Base-by-base conservation (phyloP, 2,329 filamentous ascomycete species). In the Penicillium sp. region DNA sequence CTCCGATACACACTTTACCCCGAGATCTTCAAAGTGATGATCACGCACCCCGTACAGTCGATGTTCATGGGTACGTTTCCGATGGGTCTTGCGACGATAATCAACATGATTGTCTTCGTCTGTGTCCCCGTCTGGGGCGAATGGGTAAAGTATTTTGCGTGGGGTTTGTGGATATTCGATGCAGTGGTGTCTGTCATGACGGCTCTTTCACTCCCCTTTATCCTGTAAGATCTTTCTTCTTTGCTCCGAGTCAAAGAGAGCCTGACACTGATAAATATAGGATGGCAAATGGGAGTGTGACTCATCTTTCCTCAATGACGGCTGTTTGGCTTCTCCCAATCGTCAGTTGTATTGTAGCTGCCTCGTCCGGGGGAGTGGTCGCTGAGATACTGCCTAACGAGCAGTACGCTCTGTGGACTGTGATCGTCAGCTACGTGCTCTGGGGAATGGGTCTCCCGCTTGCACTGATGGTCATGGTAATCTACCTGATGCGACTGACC, bases 401-500 rank as follows among this genome's bases (percentile, higher is more conserved):
- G 0, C 71, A 80, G 28, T 78, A 85, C 58, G 85, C 84, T 5
- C 74, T 89, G 11, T 82, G 81, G 53, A 91, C 88, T 0, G 66
- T 90, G 18, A 73, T 90, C 19, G 76, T 77, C 14, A 86, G 82
- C 21, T 91, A 90, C 68, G 75, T 89, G n/a, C 81, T 91, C 54
- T 90, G 86, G 86, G 87, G 87, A 0, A 83, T 87, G 48, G 84
- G 86, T 2, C 74, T 81, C 1, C 81, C 83, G 0, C 72, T 90
- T 42, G 83, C 86, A 0, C 78, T 87, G 70, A 82, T 83, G 58
- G 81, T 89, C 7, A 77, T 90, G 37, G 84, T 83, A 5, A 82
- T 90, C 44, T 91, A 91, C 72, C 87, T 89, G 60, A 83, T 87
- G 53, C 84, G 87, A 13, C 77, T 91, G 21, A 85, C 83, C 2